A percentile compares a stretch with the other conserved stretches of the same genome.
Evolutionary conservation across 148 eudicot genomes (phyloP).

Genomic region (Salicornia ramosissima): DNA sequence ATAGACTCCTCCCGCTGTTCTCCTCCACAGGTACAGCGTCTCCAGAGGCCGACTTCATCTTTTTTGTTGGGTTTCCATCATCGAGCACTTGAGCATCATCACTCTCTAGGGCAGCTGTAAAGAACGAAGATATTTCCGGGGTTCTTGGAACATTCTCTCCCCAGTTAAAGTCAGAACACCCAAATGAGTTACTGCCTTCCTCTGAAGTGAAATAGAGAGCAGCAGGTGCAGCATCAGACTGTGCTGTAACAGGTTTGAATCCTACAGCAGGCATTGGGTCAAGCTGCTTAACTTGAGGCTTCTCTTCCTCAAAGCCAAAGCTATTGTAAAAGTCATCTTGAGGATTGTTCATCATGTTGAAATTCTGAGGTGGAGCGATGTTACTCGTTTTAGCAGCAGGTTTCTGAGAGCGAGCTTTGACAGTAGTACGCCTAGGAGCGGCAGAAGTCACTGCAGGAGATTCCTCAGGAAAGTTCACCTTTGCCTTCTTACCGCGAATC

Average conservation of each 20-base stretch:
- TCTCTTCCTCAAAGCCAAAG: constrained; percentile 46
- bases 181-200: constrained; percentile 75
- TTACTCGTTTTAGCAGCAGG: constrained; percentile 19
- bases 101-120: constrained; percentile 44
- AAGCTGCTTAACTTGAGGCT: constrained; percentile 43
- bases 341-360: constrained; percentile 27
- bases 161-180: constrained; percentile 69
- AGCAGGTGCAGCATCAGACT: constrained; percentile 31
- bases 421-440: constrained; percentile 31
- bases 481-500: constrained; percentile 94
- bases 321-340: constrained; percentile 28
- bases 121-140: constrained; percentile 72
- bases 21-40: constrained; percentile 35
- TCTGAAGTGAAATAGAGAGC: constrained; percentile 50
- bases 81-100: constrained; percentile 44
- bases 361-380: constrained; percentile 27
- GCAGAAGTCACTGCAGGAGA: constrained; percentile 21
- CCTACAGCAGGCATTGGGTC: constrained; percentile 28
- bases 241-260: constrained; percentile 23
- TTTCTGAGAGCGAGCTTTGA: constrained; percentile 37
- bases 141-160: constrained; percentile 57
- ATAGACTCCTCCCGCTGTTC: constrained; percentile 24
- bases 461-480: constrained; percentile 83
- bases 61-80: constrained; percentile 47
- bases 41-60: constrained; percentile 36